A percentile compares a stretch with the other conserved stretches of the same genome.
Conservation (phyloP, 306 rosid species). For the Senna siamea region DNA sequence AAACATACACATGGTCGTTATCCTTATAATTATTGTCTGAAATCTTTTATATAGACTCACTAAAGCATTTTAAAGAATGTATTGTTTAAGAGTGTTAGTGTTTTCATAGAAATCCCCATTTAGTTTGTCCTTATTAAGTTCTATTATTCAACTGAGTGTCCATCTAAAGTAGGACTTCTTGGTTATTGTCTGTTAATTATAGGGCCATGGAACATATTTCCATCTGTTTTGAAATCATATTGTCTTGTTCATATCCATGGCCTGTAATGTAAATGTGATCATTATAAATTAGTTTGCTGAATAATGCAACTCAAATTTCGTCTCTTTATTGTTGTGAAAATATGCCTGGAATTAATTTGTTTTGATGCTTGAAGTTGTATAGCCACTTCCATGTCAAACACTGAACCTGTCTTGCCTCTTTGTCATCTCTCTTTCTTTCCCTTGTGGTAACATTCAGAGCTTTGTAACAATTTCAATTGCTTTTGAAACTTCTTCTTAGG, state of each 20-base stretch:
- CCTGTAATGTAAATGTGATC: background rate
- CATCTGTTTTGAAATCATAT: background rate
- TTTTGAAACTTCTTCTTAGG: conserved; percentile 50
- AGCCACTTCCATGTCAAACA: background rate
- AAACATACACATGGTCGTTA: background rate
- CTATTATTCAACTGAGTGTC: background rate
- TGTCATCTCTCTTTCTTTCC: background rate
- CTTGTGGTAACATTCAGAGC: background rate
- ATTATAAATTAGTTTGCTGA: background rate
- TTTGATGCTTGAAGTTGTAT: background rate
- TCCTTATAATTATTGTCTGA: background rate
- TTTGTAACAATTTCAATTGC: conserved; percentile 29
- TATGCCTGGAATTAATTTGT: background rate
- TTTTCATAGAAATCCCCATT: background rate
- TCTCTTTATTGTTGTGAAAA: background rate
- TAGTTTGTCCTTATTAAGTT: background rate
- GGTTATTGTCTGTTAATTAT: background rate
- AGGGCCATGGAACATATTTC: background rate
- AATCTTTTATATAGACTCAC: background rate
- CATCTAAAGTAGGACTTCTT: background rate
- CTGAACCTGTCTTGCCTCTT: background rate
- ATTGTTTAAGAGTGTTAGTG: background rate
- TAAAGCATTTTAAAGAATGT: background rate
- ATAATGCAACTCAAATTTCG: background rate
- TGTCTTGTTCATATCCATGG: background rate